Conservation (phyloP, 176 grass and related monocot genomes). For the Hsuehochloa calcarea region DNA sequence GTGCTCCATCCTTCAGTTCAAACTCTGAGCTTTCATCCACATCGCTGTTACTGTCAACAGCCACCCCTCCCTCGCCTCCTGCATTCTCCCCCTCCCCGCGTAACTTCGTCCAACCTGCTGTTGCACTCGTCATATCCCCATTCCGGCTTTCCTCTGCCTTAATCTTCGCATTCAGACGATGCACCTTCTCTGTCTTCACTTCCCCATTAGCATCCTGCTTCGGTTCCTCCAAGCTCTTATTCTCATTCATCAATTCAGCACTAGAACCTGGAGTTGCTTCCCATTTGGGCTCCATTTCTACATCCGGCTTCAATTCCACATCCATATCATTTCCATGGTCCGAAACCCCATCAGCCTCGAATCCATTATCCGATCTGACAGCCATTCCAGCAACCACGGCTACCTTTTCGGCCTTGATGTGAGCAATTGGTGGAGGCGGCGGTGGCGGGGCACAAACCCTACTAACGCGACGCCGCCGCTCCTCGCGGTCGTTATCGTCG, state of each 20-base stretch:
- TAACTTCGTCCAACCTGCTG: constrained; percentile 67
- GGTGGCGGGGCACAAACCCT: constrained; percentile 33
- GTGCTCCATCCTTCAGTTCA: constrained; percentile 63
- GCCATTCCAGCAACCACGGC: constrained; percentile 8
- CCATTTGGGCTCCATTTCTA: constrained; percentile 31
- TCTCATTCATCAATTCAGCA: constrained; percentile 17
- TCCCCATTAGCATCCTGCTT: constrained; percentile 41
- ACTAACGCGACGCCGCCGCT: constrained; percentile 48
- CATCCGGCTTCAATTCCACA: constrained; percentile 29
- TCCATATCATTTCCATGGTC: constrained; percentile 37
- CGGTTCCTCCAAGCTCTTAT: constrained; percentile 27
- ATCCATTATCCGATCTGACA: constrained; percentile 21
- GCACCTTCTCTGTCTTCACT: constrained; percentile 50
- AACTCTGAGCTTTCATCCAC: constrained; percentile 73
- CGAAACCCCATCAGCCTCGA: constrained; percentile 17
- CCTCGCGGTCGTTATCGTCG: constrained; percentile 76
- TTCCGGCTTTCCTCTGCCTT: constrained; percentile 46
- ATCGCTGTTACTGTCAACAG: constrained; percentile 33
- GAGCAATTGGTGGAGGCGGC: background rate
- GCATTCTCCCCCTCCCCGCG: constrained; percentile 41
- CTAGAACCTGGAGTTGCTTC: constrained; percentile 30
- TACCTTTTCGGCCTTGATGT: constrained; percentile 33
- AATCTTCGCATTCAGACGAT: constrained; percentile 61
- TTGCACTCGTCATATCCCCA: constrained; percentile 43
- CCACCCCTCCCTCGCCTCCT: constrained; percentile 34